Percentiles rank a stretch among this genome's conserved stretches.
phyloP scores from a whole-genome alignment of 2,329 filamentous ascomycete genomes.

The Pestalotiopsis fici region DNA sequence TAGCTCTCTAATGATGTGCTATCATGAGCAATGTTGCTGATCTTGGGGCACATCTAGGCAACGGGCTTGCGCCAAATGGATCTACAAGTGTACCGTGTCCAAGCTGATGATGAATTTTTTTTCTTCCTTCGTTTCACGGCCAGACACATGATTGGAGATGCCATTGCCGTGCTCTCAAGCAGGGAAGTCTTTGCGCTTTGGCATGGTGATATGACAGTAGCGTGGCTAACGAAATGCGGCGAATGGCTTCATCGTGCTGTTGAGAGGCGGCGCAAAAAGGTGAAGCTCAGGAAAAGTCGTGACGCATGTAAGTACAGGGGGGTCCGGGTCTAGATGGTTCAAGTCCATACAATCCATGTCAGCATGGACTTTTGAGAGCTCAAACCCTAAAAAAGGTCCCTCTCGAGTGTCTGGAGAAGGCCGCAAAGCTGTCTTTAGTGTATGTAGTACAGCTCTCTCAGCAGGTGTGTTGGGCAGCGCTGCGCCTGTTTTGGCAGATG shows the following conservation, averaged over 20 bases:
- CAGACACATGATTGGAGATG: neutral
- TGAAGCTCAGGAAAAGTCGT: neutral
- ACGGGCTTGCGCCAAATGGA: neutral
- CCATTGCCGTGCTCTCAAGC: neutral
- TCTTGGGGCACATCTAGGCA: neutral
- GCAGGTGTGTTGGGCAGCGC: too few species aligned
- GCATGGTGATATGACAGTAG: neutral
- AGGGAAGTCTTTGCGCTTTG: neutral
- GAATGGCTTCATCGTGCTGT: neutral
- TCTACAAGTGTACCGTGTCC: neutral
- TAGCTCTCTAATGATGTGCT: neutral
- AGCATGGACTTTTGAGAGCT: neutral
- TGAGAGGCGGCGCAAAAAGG: neutral
- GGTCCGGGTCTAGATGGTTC: neutral
- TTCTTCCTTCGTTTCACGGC: neutral
- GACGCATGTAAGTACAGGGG: neutral
- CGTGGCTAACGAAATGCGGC: neutral
- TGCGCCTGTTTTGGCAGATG: neutral
- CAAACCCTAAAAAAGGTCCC: neutral
- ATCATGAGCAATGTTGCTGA: neutral
- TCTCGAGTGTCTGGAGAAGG: neutral
- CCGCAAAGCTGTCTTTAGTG: neutral
- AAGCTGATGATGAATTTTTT: neutral
- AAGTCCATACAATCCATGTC: neutral
- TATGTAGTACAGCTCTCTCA: too few species aligned